phyloP scores from a whole-genome alignment of 2,329 filamentous ascomycete genomes.

The Alternaria sp. region DNA sequence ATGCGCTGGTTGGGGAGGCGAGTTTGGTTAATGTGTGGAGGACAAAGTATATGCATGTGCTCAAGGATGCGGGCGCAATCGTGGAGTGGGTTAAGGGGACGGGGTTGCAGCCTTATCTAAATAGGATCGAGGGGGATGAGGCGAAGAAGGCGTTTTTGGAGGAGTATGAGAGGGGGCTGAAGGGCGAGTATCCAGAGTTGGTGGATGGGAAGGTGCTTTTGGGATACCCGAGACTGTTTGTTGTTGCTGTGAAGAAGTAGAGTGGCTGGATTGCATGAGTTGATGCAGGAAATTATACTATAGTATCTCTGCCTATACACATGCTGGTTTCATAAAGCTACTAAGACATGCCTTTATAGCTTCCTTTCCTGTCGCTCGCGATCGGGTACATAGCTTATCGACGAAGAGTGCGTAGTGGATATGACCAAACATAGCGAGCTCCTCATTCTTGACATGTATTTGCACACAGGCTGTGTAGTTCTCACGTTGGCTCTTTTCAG shows the following conservation, averaged over 20 bases:
- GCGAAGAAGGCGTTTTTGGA: constrained; percentile 53
- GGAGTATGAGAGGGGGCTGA: constrained; percentile 57
- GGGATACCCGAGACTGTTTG: constrained; percentile 63
- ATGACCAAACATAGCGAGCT: no score
- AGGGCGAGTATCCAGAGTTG: constrained; percentile 52
- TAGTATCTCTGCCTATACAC: no score
- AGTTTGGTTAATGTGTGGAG: constrained; percentile 61
- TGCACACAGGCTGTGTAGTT: no score
- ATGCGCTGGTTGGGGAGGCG: constrained; percentile 53
- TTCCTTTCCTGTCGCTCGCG: no score
- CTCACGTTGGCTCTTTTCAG: no score
- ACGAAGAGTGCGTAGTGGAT: no score
- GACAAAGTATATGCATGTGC: constrained; percentile 60
- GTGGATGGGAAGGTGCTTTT: constrained; percentile 62
- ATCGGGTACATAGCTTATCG: no score
- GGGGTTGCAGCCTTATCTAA: constrained; percentile 62
- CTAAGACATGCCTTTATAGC: no score
- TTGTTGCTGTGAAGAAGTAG: constrained; percentile 52
- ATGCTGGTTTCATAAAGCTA: no score
- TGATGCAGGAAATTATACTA: no score
- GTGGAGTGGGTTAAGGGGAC: constrained; percentile 68
- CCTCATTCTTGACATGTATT: no score
- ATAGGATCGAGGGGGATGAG: constrained; percentile 53
- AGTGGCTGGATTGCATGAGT: no score
- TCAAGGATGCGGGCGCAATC: constrained; percentile 58